These are phyloP conservation scores for Quercus alba DNA, from an alignment of 306 rosid genomes.

Conservation along the genomic window DNA sequence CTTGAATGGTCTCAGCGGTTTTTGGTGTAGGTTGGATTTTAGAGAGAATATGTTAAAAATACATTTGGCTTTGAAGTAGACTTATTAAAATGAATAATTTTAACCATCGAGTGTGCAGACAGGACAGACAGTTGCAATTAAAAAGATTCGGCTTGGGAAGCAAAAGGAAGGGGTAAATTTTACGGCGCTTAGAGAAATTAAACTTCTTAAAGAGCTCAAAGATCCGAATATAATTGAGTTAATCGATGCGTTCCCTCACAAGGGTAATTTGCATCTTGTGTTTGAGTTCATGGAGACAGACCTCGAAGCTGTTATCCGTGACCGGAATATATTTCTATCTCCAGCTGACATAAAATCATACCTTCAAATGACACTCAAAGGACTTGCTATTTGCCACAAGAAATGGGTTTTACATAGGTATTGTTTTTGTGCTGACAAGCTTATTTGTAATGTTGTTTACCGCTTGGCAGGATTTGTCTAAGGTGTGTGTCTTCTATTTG, in stretches of 20 bases:
- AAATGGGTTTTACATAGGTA: constrained; percentile 98
- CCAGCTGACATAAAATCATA: constrained; percentile 87
- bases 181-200: constrained; percentile 90
- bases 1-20: background rate
- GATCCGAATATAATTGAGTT: constrained; percentile 82
- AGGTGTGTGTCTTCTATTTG: constrained; percentile 21
- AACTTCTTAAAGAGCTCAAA: constrained; percentile 83
- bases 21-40: background rate
- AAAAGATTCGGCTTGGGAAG: constrained; percentile 94
- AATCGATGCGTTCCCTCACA: constrained; percentile 87
- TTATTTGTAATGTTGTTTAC: background rate
- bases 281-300: constrained; percentile 98
- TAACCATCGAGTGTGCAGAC: constrained; percentile 56
- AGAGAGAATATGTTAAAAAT: background rate
- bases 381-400: constrained; percentile 89
- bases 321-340: constrained; percentile 82
- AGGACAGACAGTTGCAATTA: constrained; percentile 88
- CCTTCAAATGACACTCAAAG: constrained; percentile 91
- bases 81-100: background rate
- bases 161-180: constrained; percentile 96
- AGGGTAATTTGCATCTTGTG: constrained; percentile 93
- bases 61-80: background rate
- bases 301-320: constrained; percentile 96
- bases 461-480: constrained; percentile 23
- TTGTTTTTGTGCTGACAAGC: background rate